Percentiles rank a stretch among this genome's conserved stretches.
Conservation (phyloP, 768 basidiomycete genomes). For the Termitomyces sp. region DNA sequence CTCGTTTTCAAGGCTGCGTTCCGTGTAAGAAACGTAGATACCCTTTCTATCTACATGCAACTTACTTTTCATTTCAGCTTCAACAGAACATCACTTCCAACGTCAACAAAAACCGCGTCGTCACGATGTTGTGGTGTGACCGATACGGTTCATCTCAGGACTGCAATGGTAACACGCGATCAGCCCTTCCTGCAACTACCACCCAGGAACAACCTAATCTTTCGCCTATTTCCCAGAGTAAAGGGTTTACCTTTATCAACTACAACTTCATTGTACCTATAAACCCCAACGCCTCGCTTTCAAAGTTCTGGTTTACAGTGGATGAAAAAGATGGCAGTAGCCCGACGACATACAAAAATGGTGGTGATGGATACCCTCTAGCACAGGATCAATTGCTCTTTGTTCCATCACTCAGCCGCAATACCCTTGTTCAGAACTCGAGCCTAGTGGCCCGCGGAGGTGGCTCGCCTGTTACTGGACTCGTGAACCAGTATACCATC, state of each 20-base stretch:
- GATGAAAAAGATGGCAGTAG: constrained; percentile 38
- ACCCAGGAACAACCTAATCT: constrained; percentile 27
- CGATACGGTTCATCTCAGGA: constrained; percentile 28
- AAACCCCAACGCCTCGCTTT: constrained; percentile 33
- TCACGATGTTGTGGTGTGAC: constrained; percentile 40
- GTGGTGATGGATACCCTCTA: constrained; percentile 35
- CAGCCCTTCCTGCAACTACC: constrained; percentile 25
- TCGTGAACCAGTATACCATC: constrained; percentile 18
- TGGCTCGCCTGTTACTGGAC: constrained; percentile 19
- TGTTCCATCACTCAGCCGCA: constrained; percentile 33
- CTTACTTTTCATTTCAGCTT: constrained; percentile 21
- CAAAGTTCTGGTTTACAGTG: constrained; percentile 46
- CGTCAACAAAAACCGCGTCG: constrained; percentile 31
- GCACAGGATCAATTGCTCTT: constrained; percentile 40
- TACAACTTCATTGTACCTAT: constrained; percentile 42
- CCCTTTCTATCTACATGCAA: constrained; percentile 1
- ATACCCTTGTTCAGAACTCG: constrained; percentile 15
- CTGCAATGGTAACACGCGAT: constrained; percentile 28
- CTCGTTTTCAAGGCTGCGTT: constrained; percentile 36
- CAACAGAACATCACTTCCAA: constrained; percentile 27
- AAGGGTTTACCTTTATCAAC: constrained; percentile 32
- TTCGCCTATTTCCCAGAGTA: constrained; percentile 29
- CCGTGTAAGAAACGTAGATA: constrained; percentile 23
- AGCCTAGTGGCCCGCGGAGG: constrained; percentile 16
- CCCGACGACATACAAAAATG: constrained; percentile 33